These are phyloP conservation scores for Penicillium bialowiezense DNA, from an alignment of 495 filamentous ascomycete species.

Conservation along the genomic window DNA sequence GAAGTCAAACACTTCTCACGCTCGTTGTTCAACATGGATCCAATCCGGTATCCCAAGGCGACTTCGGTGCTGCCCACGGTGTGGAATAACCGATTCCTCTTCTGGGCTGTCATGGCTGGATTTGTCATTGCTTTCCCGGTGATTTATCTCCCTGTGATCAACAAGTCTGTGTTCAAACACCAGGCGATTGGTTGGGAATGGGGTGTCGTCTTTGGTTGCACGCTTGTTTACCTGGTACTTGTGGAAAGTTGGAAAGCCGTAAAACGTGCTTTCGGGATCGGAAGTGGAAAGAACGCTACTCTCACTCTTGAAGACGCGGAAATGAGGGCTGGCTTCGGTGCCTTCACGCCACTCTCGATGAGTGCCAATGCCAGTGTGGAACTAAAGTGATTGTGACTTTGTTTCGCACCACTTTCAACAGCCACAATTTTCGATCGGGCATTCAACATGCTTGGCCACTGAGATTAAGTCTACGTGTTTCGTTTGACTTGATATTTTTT, in stretches of 20 bases:
- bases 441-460: no score
- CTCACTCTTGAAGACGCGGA: conserved; percentile 35
- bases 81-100: conserved; percentile 70
- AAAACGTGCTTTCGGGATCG: conserved; percentile 50
- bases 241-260: conserved; percentile 66
- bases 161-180: conserved; percentile 71
- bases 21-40: conserved; percentile 66
- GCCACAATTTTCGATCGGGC: no score
- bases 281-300: conserved; percentile 32
- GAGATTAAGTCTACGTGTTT: no score
- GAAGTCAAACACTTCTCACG: conserved; percentile 71
- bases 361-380: conserved; percentile 37
- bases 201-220: conserved; percentile 59
- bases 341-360: conserved; percentile 21
- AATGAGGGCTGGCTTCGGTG: conserved; percentile 24
- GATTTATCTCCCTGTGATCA: conserved; percentile 70
- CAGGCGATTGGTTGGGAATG: conserved; percentile 72
- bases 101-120: conserved; percentile 68
- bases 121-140: conserved; percentile 67
- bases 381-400: conserved; percentile 19
- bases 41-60: conserved; percentile 35
- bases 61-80: conserved; percentile 62
- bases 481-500: no score
- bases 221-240: conserved; percentile 56
- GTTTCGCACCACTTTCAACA: no score